Evolutionary conservation across 108 stramenopile genomes (phyloP).

Genomic region (Cylindrotheca fusiformis): DNA sequence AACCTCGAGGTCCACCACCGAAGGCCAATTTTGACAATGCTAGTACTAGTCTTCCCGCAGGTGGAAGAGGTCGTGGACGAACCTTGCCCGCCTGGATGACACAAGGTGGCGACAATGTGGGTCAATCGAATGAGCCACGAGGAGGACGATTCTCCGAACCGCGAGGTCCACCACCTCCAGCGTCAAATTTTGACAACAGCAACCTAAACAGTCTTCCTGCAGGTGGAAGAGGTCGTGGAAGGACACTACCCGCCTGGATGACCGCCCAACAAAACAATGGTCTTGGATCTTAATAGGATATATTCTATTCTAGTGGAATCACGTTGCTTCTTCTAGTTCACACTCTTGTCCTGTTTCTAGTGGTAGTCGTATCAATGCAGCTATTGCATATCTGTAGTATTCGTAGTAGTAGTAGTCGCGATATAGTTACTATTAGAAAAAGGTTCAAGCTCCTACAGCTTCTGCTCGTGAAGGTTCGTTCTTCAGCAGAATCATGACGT

Average conservation of each 20-base stretch:
- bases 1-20: not conserved
- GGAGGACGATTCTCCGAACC: no score
- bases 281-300: not conserved
- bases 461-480: slow-evolving; percentile 75
- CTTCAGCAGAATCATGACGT: slow-evolving; percentile 80
- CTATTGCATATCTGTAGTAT: no score
- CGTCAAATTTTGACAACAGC: not conserved
- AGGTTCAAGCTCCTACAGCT: slow-evolving; percentile 47
- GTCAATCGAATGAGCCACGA: not conserved
- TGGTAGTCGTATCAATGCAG: no score
- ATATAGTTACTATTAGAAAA: not conserved
- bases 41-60: no score
- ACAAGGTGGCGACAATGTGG: not conserved
- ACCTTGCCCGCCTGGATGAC: slow-evolving; percentile 44
- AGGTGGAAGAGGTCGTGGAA: slow-evolving; percentile 37
- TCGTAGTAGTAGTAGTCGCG: no score
- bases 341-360: no score
- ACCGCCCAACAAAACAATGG: slow-evolving; percentile 15
- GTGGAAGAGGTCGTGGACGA: slow-evolving; percentile 29
- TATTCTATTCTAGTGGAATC: not conserved
- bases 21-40: not conserved
- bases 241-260: slow-evolving; percentile 44
- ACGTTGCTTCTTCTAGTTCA: no score
- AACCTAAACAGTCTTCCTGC: slow-evolving; percentile 1
- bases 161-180: not conserved